Conservation (phyloP, 83 land plant genomes). For the Diphasiastrum complanatum region DNA sequence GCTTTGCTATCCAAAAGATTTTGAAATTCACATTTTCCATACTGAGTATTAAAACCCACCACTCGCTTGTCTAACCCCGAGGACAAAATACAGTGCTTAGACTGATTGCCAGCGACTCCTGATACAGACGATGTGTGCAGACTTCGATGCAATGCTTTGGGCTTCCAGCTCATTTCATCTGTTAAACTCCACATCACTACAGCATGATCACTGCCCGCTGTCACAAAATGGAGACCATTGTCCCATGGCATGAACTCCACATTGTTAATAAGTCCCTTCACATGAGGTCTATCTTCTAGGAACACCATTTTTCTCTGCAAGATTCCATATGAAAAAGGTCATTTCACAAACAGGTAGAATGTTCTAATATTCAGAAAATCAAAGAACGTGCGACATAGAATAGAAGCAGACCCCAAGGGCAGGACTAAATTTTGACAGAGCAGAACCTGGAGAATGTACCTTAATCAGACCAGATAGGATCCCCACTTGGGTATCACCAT, state of each 20-base stretch:
- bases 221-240: slow-evolving; percentile 46
- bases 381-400: too few relatives aligned
- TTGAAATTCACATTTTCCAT: slow-evolving; percentile 51
- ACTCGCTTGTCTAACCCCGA: slow-evolving; percentile 61
- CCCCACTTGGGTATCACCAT: slow-evolving; percentile 60
- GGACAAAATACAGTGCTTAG: slow-evolving; percentile 28
- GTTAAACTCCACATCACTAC: slow-evolving; percentile 65
- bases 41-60: slow-evolving; percentile 50
- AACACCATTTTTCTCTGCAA: slow-evolving; percentile 52
- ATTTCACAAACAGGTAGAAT: too few relatives aligned
- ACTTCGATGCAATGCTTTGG: slow-evolving; percentile 55
- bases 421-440: too few relatives aligned
- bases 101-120: slow-evolving; percentile 76
- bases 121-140: slow-evolving; percentile 80
- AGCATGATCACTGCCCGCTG: slow-evolving; percentile 88
- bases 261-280: slow-evolving; percentile 64
- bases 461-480: slow-evolving; percentile 37
- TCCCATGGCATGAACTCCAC: slow-evolving; percentile 77
- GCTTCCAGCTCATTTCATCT: slow-evolving; percentile 52
- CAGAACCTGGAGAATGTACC: too few relatives aligned
- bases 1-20: slow-evolving; percentile 73
- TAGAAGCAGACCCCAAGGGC: too few relatives aligned
- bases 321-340: neutral
- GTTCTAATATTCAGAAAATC: too few relatives aligned
- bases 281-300: slow-evolving; percentile 64